Conservation (phyloP, 768 basidiomycete species). For the Hypholoma fasciculare region DNA sequence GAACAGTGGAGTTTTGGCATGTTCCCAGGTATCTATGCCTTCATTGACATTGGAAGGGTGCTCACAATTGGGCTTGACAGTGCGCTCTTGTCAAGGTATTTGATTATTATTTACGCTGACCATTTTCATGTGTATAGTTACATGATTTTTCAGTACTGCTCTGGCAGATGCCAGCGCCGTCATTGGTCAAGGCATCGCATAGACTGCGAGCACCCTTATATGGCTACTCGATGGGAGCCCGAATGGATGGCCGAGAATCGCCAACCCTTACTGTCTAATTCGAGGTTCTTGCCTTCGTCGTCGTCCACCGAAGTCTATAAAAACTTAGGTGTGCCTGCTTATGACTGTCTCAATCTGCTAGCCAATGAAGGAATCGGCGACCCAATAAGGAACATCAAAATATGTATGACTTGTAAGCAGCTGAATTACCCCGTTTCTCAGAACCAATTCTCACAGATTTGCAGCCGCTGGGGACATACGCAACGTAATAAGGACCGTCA, state of each 20-base stretch:
- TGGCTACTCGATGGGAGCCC: constrained; percentile 31
- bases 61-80: constrained; percentile 1
- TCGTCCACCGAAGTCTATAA: constrained; percentile 16
- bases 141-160: constrained; percentile 29
- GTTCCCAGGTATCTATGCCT: constrained; percentile 25
- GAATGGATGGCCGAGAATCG: constrained; percentile 32
- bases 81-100: constrained; percentile 22
- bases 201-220: constrained; percentile 32
- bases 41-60: neutral
- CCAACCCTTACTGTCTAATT: constrained; percentile 18
- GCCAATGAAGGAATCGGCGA: constrained; percentile 29
- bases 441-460: neutral
- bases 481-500: constrained; percentile 35
- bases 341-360: constrained; percentile 30
- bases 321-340: constrained; percentile 28
- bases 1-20: constrained; percentile 23
- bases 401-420: constrained; percentile 33
- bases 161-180: constrained; percentile 32
- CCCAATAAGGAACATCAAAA: constrained; percentile 25
- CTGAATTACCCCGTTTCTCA: neutral
- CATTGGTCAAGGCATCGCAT: constrained; percentile 36
- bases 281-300: constrained; percentile 8
- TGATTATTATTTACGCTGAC: neutral
- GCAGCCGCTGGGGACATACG: constrained; percentile 35
- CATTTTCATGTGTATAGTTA: neutral